Evolutionary conservation across 768 basidiomycete species (phyloP).

Genomic region (Pleurotus djamor): DNA sequence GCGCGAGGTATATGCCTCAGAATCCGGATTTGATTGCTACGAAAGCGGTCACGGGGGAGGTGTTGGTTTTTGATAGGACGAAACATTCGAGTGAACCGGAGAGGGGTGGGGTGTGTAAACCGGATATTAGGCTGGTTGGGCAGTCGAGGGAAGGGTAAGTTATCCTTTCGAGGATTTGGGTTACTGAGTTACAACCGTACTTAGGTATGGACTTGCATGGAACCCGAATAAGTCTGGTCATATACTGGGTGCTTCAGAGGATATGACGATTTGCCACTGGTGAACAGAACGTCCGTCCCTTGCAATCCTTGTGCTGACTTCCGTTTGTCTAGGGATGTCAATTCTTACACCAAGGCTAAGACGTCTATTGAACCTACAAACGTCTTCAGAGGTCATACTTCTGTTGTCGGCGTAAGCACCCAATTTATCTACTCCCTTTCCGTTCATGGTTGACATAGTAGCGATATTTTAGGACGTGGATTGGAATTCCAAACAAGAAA

Average conservation of each 20-base stretch:
- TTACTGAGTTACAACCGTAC: background rate
- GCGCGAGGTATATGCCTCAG: conserved; percentile 99
- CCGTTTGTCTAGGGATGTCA: conserved; percentile 74
- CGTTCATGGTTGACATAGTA: background rate
- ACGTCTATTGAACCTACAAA: conserved; percentile 80
- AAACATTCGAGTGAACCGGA: conserved; percentile 95
- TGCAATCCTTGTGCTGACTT: background rate
- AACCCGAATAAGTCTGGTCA: conserved; percentile 81
- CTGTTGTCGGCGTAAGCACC: conserved; percentile 82
- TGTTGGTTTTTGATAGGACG: conserved; percentile 94
- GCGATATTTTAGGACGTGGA: conserved; percentile 77
- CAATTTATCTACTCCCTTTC: background rate
- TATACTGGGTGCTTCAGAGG: conserved; percentile 90
- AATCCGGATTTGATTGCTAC: conserved; percentile 97
- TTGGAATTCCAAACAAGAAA: conserved; percentile 84
- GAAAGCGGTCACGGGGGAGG: conserved; percentile 88
- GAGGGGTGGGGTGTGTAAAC: conserved; percentile 78
- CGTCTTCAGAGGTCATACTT: conserved; percentile 85
- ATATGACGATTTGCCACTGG: conserved; percentile 96
- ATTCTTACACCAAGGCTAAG: conserved; percentile 80
- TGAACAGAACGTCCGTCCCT: conserved; percentile 25
- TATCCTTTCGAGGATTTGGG: background rate
- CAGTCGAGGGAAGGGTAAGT: conserved; percentile 92
- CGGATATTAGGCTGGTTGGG: conserved; percentile 88
- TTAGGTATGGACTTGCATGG: conserved; percentile 93